Base-by-base conservation (phyloP, 805 yeast species). In the Wickerhamomyces silvicola region DNA sequence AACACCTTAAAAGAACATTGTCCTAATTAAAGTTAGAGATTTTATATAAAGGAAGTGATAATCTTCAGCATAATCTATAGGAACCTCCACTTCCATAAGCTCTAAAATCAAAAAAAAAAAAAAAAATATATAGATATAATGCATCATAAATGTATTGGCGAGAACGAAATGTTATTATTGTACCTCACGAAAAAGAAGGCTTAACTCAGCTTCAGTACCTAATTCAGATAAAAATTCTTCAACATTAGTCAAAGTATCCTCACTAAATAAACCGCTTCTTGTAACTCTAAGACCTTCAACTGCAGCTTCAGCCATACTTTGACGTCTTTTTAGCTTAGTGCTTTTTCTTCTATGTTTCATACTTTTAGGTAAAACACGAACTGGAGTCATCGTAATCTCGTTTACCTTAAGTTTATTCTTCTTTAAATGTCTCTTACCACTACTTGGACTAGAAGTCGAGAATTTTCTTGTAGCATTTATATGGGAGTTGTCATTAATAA, bases 221-320 rank as follows among this genome's bases (percentile, higher is more conserved):
- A 62, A 51, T 20, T 75, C 84, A 14, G 74, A 75, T 30, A 78
- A 52, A 10, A 71, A 65, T 42, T 81, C 84, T 48, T 83, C 92
- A 24, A 83, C 84, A 47, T 79, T 84, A 8, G 77, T 76, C 46
- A 83, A 55, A 3, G 85, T 78, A 37, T 73, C 74, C 52, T 82
- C 92, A 50, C 81, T 79, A 53, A 82, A 82, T 35, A 83, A 58
- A 5, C 94, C 94, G 40, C 75, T 73, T 46, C 74, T 81, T 1
- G 94, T 83, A 13, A 80, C 76, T 41, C 90, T 63, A 44, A 76
- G 62, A 9, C 88, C 88, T 51, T 82, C 90, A 8, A 76, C 72
- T 7, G 78, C 80, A 4, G 92, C 88, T 45, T 81, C 92, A 2
- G 67, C 81, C 32, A 75, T 68, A 36, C 84, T 77, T 30, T 80